Conservation (phyloP, 2,329 filamentous ascomycete species). For the Curvularia sp. region DNA sequence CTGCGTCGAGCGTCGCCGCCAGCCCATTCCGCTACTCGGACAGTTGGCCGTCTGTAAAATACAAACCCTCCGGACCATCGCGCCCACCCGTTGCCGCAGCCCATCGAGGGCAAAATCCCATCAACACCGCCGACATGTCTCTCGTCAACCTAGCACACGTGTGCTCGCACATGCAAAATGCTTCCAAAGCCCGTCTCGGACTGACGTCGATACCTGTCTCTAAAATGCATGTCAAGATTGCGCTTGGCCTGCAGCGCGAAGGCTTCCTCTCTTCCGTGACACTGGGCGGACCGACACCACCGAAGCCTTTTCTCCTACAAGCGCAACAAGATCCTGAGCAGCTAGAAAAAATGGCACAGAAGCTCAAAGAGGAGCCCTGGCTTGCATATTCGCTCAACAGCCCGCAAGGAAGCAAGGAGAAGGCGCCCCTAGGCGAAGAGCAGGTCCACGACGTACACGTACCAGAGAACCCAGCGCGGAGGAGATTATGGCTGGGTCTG, state of each 20-base stretch:
- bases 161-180: constrained; percentile 92
- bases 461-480: constrained; percentile 69
- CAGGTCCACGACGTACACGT: constrained; percentile 36
- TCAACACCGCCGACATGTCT: constrained; percentile 62
- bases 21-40: not conserved
- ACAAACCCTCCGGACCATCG: constrained; percentile 9
- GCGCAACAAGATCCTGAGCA: constrained; percentile 38
- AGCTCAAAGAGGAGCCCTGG: constrained; percentile 52
- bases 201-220: constrained; percentile 82
- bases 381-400: constrained; percentile 34
- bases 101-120: constrained; percentile 38
- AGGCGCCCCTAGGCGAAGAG: constrained; percentile 28
- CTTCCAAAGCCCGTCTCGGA: constrained; percentile 79
- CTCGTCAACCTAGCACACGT: constrained; percentile 78
- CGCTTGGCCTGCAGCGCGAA: constrained; percentile 78
- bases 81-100: constrained; percentile 24
- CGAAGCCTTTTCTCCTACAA: constrained; percentile 45
- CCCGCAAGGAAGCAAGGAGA: constrained; percentile 8
- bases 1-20: constrained; percentile 14
- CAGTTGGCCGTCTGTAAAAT: not conserved
- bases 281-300: constrained; percentile 69
- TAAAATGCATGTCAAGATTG: constrained; percentile 78
- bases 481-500: constrained; percentile 84
- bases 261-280: constrained; percentile 84
- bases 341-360: constrained; percentile 41